Percentiles rank a stretch among this genome's conserved stretches.
Conservation (phyloP, 768 basidiomycete genomes). For the Tricholoma terreum region DNA sequence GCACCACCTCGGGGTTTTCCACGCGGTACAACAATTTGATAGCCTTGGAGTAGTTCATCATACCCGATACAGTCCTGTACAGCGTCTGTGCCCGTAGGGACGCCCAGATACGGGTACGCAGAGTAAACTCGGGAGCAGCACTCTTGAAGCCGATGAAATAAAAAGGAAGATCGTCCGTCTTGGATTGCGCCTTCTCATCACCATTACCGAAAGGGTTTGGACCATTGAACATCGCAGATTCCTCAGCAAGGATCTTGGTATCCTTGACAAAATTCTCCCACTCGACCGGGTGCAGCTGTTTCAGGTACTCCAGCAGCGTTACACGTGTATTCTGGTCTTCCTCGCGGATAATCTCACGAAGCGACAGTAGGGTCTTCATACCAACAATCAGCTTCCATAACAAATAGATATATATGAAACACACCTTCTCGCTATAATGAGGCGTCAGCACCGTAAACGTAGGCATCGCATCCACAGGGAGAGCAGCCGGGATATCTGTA, state of each 20-base stretch:
- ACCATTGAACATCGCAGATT: slow-evolving; percentile 83
- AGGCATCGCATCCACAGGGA: slow-evolving; percentile 99
- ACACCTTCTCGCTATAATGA: slow-evolving; percentile 96
- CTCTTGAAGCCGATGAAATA: slow-evolving; percentile 99
- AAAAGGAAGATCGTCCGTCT: slow-evolving; percentile 92
- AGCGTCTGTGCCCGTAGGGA: slow-evolving; percentile 97
- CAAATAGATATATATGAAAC: slow-evolving; percentile 13
- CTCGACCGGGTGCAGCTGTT: slow-evolving; percentile 96
- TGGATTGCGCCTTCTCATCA: slow-evolving; percentile 79
- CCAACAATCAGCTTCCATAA: not conserved
- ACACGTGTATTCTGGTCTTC: slow-evolving; percentile 97
- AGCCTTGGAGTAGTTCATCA: slow-evolving; percentile 99
- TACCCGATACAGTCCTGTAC: slow-evolving; percentile 97
- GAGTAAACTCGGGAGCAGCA: slow-evolving; percentile 95
- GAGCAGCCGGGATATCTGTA: slow-evolving; percentile 87
- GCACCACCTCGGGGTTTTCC: slow-evolving; percentile 98
- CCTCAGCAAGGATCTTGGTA: slow-evolving; percentile 97
- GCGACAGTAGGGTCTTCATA: slow-evolving; percentile 81
- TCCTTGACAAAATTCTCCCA: slow-evolving; percentile 99
- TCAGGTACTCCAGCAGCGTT: slow-evolving; percentile 95
- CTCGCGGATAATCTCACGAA: slow-evolving; percentile 98
- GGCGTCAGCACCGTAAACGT: slow-evolving; percentile 98
- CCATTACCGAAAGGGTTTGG: slow-evolving; percentile 57
- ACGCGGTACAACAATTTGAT: slow-evolving; percentile 99
- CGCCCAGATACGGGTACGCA: slow-evolving; percentile 99